These are phyloP conservation scores for Rhodotorula sp. DNA, from an alignment of 1,284 basidiomycete species.

Conservation along the genomic window DNA sequence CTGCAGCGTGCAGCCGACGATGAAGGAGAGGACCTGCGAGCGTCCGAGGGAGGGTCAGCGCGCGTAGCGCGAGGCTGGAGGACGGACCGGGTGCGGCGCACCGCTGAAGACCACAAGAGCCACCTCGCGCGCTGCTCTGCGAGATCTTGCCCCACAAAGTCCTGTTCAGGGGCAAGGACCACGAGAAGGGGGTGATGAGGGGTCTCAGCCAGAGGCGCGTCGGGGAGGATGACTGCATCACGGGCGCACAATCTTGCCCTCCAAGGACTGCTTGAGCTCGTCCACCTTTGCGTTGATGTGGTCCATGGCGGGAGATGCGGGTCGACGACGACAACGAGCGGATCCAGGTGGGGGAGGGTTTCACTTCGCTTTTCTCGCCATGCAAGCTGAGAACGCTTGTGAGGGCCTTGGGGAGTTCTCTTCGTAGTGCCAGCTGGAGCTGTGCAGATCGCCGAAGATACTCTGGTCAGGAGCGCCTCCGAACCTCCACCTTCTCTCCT, in stretches of 20 bases:
- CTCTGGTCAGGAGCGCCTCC: too few species aligned
- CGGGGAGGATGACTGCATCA: too few species aligned
- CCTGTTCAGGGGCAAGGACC: slow-evolving; percentile 9
- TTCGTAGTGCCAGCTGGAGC: too few species aligned
- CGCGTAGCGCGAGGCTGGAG: not conserved
- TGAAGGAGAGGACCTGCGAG: slow-evolving; percentile 35
- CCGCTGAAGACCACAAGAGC: slow-evolving; percentile 32
- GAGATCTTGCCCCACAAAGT: slow-evolving; percentile 42
- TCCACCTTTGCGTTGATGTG: slow-evolving; percentile 6
- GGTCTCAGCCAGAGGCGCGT: not conserved
- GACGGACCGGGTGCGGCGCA: too few species aligned
- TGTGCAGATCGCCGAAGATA: too few species aligned
- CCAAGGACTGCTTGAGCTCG: slow-evolving; percentile 20
- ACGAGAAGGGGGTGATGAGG: not conserved
- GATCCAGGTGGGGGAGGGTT: too few species aligned
- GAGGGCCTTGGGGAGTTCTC: too few species aligned
- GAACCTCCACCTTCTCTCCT: too few species aligned
- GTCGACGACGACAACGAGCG: not conserved
- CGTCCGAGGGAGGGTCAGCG: not conserved
- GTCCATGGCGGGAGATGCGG: not conserved
- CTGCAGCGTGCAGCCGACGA: slow-evolving; percentile 36
- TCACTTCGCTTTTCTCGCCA: too few species aligned
- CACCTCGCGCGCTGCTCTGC: slow-evolving; percentile 27
- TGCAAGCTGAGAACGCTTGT: too few species aligned
- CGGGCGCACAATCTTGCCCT: slow-evolving; percentile 36